Conservation (phyloP, 1,284 basidiomycete genomes). For the Blastosporella zonata region DNA sequence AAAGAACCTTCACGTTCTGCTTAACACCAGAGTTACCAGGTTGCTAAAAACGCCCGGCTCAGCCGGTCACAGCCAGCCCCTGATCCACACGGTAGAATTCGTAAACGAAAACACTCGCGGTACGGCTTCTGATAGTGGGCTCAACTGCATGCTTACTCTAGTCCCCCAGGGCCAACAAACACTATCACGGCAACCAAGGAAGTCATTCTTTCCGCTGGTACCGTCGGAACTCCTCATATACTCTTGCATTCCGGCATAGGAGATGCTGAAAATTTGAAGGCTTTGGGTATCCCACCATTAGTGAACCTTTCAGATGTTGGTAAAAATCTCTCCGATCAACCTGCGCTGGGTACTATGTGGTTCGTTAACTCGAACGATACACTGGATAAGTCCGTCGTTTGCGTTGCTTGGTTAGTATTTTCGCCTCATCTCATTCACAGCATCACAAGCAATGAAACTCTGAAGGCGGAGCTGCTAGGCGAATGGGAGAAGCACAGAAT, state of each 20-base stretch:
- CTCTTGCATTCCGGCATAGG: conserved; percentile 48
- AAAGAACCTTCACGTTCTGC: conserved; percentile 38
- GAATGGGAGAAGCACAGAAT: conserved; percentile 12
- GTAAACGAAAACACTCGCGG: conserved; percentile 18
- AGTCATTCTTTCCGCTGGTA: conserved; percentile 44
- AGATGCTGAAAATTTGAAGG: conserved; percentile 16
- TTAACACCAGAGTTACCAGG: conserved; percentile 36
- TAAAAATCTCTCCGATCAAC: conserved; percentile 41
- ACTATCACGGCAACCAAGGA: conserved; percentile 33
- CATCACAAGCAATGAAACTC: conserved; percentile 21
- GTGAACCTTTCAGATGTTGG: conserved; percentile 37
- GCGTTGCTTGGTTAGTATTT: not conserved
- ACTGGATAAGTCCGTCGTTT: conserved; percentile 1
- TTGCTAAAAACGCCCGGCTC: conserved; percentile 23
- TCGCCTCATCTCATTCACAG: conserved; percentile 23
- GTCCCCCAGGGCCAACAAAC: conserved; percentile 1
- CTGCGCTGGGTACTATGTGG: conserved; percentile 26
- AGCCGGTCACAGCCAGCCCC: not conserved
- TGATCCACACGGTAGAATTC: conserved; percentile 34
- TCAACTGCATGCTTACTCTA: not conserved
- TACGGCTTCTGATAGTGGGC: conserved; percentile 11
- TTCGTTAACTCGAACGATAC: conserved; percentile 27
- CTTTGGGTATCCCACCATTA: conserved; percentile 24
- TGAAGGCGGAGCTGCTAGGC: conserved; percentile 3
- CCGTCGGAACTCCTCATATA: conserved; percentile 40